phyloP scores from a whole-genome alignment of 192 early-diverging fungal species.

The Umbelopsis sp. region DNA sequence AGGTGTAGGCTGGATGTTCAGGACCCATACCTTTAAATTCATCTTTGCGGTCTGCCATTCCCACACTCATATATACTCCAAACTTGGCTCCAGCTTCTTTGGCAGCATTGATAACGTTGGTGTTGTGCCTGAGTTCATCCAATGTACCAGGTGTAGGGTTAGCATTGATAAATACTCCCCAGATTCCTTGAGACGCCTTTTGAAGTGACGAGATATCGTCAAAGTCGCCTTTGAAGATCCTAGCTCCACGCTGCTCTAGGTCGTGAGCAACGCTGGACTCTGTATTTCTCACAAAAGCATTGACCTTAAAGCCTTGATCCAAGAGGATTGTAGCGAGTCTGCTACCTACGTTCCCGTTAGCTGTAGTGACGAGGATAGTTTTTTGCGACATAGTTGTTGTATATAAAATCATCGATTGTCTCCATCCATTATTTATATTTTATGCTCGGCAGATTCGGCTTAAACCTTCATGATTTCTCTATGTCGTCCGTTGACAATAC shows the following conservation, averaged over 20 bases:
- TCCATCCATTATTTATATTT: too few relatives aligned
- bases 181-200: not conserved
- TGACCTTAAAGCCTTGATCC: not conserved
- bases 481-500: too few relatives aligned
- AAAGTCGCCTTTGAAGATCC: not conserved
- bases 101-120: slow-evolving; percentile 4
- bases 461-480: too few relatives aligned
- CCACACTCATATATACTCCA: slow-evolving; percentile 3
- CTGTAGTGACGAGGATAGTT: not conserved
- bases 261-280: not conserved
- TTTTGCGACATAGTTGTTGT: not conserved
- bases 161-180: slow-evolving; percentile 27
- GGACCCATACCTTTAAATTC: not conserved
- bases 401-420: too few relatives aligned
- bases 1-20: not conserved
- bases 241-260: not conserved
- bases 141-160: slow-evolving; percentile 10
- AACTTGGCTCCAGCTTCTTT: slow-evolving; percentile 6
- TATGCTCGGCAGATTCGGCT: too few relatives aligned
- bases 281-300: not conserved
- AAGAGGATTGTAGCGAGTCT: not conserved
- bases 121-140: slow-evolving; percentile 3
- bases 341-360: not conserved
- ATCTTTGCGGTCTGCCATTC: not conserved
- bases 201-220: not conserved